Conservation (phyloP, 2,329 filamentous ascomycete species). For the Aspergillus sp. region DNA sequence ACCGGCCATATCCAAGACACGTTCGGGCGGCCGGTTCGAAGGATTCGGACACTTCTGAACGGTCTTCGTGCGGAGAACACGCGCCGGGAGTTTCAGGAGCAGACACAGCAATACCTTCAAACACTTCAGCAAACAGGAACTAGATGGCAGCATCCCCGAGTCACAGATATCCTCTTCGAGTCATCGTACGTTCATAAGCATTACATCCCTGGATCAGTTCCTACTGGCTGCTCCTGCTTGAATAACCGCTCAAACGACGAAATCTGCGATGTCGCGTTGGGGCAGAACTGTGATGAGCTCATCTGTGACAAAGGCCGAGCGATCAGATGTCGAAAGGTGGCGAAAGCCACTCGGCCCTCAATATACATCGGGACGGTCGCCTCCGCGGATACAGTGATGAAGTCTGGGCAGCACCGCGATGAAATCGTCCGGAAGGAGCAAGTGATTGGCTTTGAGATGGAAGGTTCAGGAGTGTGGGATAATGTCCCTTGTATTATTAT, state of each 20-base stretch:
- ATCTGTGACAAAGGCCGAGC: slow-evolving; percentile 9
- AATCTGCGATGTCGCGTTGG: background rate
- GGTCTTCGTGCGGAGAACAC: background rate
- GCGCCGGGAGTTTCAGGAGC: background rate
- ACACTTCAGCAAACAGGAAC: background rate
- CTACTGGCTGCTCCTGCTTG: background rate
- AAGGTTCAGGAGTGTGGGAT: background rate
- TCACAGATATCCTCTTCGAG: background rate
- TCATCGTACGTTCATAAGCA: background rate
- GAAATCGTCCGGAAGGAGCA: background rate
- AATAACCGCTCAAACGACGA: background rate
- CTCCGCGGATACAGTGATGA: slow-evolving; percentile 5
- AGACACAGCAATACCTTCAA: background rate
- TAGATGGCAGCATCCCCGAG: background rate
- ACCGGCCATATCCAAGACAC: background rate
- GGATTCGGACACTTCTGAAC: background rate
- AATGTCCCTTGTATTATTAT: background rate
- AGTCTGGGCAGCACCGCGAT: background rate
- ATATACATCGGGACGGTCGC: slow-evolving; percentile 17
- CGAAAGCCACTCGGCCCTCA: background rate
- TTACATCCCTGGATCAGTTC: background rate
- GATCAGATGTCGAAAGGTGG: background rate
- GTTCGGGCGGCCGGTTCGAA: background rate
- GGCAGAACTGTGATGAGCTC: slow-evolving; percentile 9
- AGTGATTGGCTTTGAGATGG: background rate